Evolutionary conservation across 345 rosid species (phyloP).

Genomic region (Eucalyptus regnans): DNA sequence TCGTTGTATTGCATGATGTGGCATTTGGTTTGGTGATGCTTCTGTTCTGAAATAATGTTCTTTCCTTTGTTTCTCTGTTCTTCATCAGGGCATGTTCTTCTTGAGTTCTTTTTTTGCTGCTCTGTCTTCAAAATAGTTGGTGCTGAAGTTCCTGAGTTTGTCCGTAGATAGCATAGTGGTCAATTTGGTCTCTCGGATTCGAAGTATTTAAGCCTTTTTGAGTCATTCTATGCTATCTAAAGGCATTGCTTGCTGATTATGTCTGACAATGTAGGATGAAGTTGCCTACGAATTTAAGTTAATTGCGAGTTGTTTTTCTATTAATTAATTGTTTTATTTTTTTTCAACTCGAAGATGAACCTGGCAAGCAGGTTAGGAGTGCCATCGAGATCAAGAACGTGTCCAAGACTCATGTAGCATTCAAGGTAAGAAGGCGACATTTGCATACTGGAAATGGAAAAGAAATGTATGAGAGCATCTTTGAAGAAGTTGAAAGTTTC

Average conservation of each 20-base stretch:
- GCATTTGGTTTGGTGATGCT: background rate
- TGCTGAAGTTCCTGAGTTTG: background rate
- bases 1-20: background rate
- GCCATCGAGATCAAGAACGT: constrained; percentile 59
- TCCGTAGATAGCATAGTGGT: background rate
- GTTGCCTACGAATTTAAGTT: background rate
- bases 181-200: background rate
- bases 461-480: background rate
- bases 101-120: background rate
- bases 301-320: background rate
- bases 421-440: constrained; percentile 34
- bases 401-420: constrained; percentile 56
- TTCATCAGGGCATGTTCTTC: background rate
- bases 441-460: background rate
- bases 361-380: constrained; percentile 61
- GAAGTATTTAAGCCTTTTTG: background rate
- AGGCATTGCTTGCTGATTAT: background rate
- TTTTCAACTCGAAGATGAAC: constrained; percentile 31
- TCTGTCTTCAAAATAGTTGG: background rate
- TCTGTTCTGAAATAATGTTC: background rate
- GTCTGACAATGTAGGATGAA: background rate
- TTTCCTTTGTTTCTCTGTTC: background rate
- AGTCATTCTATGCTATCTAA: background rate
- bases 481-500: background rate
- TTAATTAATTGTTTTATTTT: background rate